These are phyloP conservation scores for Arabidopsis lyrata DNA, from an alignment of 441 rosid genomes.

Conservation along the genomic window DNA sequence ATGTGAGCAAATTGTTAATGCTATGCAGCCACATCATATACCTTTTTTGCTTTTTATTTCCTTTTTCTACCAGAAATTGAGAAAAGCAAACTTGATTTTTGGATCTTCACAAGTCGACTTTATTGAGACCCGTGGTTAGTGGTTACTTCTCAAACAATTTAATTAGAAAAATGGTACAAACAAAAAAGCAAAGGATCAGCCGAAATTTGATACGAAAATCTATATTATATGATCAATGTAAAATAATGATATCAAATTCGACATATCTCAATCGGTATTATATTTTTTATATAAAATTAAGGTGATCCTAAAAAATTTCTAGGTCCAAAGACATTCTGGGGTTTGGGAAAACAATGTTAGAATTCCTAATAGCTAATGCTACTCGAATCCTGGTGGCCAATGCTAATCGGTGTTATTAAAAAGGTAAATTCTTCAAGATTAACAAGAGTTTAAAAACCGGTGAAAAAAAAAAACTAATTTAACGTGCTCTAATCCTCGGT, in stretches of 20 bases:
- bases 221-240: background rate
- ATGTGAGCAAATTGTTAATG: constrained; percentile 50
- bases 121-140: constrained; percentile 6
- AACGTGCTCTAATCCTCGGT: background rate
- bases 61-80: background rate
- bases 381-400: no score
- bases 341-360: no score
- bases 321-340: no score
- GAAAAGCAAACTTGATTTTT: constrained; percentile 25
- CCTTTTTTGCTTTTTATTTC: constrained; percentile 22
- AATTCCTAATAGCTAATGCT: no score
- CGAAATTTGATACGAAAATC: background rate
- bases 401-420: no score
- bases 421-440: no score
- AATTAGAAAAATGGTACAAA: background rate
- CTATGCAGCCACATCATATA: constrained; percentile 24
- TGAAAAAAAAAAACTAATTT: background rate
- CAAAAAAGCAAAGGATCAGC: background rate
- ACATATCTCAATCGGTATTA: background rate
- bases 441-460: background rate
- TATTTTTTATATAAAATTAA: no score
- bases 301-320: no score
- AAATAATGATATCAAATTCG: background rate
- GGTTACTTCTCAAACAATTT: background rate
- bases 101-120: constrained; percentile 17